Percentiles rank a stretch among this genome's conserved stretches.
Conservation (phyloP, 345 rosid genomes). For the Eucalyptus regnans region DNA sequence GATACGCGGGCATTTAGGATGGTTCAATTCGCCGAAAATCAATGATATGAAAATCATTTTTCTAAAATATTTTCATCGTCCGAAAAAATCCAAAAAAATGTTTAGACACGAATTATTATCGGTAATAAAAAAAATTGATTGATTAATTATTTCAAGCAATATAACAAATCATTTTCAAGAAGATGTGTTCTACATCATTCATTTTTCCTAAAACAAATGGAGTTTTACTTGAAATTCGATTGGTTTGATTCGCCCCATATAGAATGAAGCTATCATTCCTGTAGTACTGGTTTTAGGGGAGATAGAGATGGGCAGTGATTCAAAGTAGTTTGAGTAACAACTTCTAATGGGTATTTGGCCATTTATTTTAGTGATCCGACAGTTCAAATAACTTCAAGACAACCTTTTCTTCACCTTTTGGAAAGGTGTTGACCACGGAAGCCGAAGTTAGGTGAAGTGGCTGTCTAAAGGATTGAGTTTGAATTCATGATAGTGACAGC, state of each 20-base stretch:
- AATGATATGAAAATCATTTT: background rate
- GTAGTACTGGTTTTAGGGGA: background rate
- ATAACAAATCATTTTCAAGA: background rate
- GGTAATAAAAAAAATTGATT: accelerated
- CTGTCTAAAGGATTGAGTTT: background rate
- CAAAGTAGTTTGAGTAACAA: background rate
- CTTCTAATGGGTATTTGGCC: background rate
- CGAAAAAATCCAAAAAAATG: too few species aligned
- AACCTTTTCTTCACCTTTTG: background rate
- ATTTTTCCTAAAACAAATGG: background rate
- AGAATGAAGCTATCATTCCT: background rate
- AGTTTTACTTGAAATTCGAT: background rate
- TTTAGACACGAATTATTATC: background rate
- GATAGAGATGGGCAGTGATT: background rate
- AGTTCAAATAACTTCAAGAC: background rate
- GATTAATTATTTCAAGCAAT: too few species aligned
- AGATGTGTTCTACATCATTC: background rate
- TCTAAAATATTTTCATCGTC: background rate
- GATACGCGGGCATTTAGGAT: background rate
- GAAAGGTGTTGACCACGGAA: background rate
- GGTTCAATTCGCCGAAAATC: background rate
- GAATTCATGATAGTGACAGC: background rate
- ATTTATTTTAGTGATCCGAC: background rate
- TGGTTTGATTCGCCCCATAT: background rate
- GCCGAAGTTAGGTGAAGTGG: background rate